Evolutionary conservation across 2,329 filamentous ascomycete species (phyloP), one percentile per base, ranked within the genome.

Genomic region (Botrytis paeoniae): DNA sequence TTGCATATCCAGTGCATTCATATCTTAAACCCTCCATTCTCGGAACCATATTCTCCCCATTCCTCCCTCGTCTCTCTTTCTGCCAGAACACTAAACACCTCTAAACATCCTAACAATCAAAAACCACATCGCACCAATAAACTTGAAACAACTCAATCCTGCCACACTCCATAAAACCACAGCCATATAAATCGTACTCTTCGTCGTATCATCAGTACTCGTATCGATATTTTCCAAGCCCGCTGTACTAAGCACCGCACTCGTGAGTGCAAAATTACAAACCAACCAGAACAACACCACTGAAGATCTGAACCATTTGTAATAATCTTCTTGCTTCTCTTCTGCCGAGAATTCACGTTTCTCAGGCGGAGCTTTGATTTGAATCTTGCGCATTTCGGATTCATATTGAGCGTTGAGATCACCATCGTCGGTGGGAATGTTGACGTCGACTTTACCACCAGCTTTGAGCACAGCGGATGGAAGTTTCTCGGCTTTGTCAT

Each of bases 281-380:
- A 98, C 93, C 87, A 99, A 97, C 96, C 96, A 99, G 77, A 92
- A 90, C 69, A 98, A 85, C 43, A 99, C 96, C 77, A 98, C 95
- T 41, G 93, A 89, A 32, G 93, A 97, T 75, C 96, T 90, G 82
- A 99, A 97, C 77, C 95, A 96, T 79, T 95, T 94, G 87, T 99
- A 99, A 84, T 98, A 99, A 82, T 99, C 96, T 85, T 98, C 94
- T 82, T 99, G 95, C 80, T 92, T 93, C 81, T 98, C 95, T 0
- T 84, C 81, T 0, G 87, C 81, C 0, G 85, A 86, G 0, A 88
- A 87, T 0, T 85, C 79, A 79, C 89, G 90, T 82, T 91, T 90
- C 75, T 94, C 91, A 75, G 91, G 89, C 41, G 91, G 90, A 63
- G 89, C 89, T 82, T 98, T 98, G 39, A 85, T 84, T 62, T 87